Percentiles rank a stretch among this genome's conserved stretches.
phyloP scores from a whole-genome alignment of 352 stramenopile species.

The Phytophthora citrophthora region DNA sequence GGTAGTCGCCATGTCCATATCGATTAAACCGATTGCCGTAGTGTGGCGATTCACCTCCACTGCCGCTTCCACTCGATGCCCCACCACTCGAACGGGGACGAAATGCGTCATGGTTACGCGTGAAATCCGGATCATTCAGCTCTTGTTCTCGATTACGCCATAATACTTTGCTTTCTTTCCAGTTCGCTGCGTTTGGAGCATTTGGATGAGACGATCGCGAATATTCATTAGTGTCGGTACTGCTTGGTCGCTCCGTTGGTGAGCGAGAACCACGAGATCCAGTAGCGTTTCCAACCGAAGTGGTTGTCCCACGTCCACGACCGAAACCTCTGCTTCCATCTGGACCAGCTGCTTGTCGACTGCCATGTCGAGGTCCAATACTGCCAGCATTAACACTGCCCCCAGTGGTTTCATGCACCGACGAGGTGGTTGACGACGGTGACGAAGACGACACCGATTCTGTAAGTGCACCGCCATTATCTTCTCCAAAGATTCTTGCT shows the following conservation, averaged over 20 bases:
- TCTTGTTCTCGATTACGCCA: constrained; percentile 95
- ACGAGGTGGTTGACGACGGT: constrained; percentile 29
- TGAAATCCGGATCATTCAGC: constrained; percentile 93
- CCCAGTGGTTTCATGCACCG: constrained; percentile 13
- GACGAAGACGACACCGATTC: constrained; percentile 34
- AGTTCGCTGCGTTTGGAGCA: constrained; percentile 55
- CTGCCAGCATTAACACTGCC: constrained; percentile 3
- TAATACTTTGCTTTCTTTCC: constrained; percentile 92
- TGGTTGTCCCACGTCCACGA: constrained; percentile 11
- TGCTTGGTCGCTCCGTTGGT: constrained; percentile 16
- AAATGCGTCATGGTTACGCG: constrained; percentile 78
- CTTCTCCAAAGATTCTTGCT: constrained; percentile 94
- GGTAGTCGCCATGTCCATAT: constrained; percentile 34
- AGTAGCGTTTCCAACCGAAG: constrained; percentile 1
- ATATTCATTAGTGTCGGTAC: constrained; percentile 21
- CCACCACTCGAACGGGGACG: constrained; percentile 46
- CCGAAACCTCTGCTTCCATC: constrained; percentile 64
- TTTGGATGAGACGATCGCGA: constrained; percentile 22
- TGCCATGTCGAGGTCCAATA: constrained; percentile 26
- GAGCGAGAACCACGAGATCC: constrained; percentile 16
- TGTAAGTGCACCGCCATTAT: constrained; percentile 30
- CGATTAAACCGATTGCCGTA: constrained; percentile 35
- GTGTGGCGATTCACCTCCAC: constrained; percentile 42
- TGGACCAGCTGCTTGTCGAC: constrained; percentile 56
- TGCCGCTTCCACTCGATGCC: constrained; percentile 37